Evolutionary conservation across 805 yeast genomes (phyloP), one percentile per base, ranked within the genome.

Genomic region (Candida nonsorbophila): DNA sequence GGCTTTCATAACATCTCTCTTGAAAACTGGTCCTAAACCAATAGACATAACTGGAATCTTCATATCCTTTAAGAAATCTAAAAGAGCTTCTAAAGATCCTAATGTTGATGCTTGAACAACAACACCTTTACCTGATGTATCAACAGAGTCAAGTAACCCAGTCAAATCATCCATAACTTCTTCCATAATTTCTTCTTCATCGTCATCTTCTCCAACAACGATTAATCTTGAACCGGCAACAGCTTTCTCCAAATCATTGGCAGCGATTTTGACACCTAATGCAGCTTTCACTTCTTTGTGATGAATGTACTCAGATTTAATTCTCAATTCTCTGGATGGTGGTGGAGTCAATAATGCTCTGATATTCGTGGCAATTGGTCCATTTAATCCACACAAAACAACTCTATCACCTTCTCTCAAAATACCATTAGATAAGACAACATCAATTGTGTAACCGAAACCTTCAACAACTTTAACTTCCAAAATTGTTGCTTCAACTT

Each of bases 381-480:
- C 99, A 53, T 88, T 90, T 79, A 87, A 74, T 53, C 99, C 99
- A 72, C 99, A 92, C 37, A 92, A 70, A 4, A 92, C 95, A 32
- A 92, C 76, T 40, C 97, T 72, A 50, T 92, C 98, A 58, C 97
- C 97, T 58, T 92, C 99, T 47, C 77, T 74, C 51, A 92, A 66
- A 34, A 87, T 69, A 79, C 99, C 99, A 54, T 92, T 92, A n/a
- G 97, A 86, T 42, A 92, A 69, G 32, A 92, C 86, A 42, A 92
- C 98, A 73, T 92, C 99, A 50, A 92, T 92, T 15, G 99, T 92
- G 46, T 95, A 86, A 68, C 99, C 98, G 36, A 92, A 77, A 72
- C 98, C 98, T 72, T 90, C 98, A 39, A 90, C 80, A 34, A 90
- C 97, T 69, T 90, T 90, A 46, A 92, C 98, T 73, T 90, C 98